phyloP scores from a whole-genome alignment of 495 filamentous ascomycete species.

The Tuber magnatum region DNA sequence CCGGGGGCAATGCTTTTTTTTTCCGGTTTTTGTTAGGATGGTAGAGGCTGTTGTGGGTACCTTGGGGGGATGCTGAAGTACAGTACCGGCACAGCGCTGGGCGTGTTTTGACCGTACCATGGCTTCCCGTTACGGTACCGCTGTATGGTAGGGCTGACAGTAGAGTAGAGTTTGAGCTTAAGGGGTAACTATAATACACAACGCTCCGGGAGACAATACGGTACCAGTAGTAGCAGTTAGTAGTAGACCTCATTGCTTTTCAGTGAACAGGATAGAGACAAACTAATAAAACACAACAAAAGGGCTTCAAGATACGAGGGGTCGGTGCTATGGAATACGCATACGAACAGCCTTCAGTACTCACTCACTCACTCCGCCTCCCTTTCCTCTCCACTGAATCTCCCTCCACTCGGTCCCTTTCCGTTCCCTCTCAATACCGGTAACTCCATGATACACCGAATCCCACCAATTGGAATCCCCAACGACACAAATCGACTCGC shows the following conservation, averaged over 20 bases:
- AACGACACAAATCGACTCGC: neutral
- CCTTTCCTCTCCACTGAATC: neutral
- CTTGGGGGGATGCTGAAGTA: neutral
- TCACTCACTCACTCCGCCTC: neutral
- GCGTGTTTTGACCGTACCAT: neutral
- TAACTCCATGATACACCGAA: neutral
- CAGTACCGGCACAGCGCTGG: neutral
- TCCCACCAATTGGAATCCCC: neutral
- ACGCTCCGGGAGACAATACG: neutral
- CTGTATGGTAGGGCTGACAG: neutral
- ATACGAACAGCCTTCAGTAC: neutral
- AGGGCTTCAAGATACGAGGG: neutral
- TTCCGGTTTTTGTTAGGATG: neutral
- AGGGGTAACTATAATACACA: neutral
- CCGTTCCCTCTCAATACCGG: neutral
- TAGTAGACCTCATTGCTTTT: neutral
- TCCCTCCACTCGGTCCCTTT: neutral
- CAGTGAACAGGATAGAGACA: neutral
- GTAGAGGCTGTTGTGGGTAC: neutral
- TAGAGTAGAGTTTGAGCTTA: neutral
- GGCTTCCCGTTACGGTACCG: neutral
- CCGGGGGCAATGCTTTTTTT: neutral
- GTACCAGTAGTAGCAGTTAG: neutral
- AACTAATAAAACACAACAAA: neutral
- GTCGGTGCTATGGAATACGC: neutral